These are phyloP conservation scores for Skeletonema marinoi DNA, from an alignment of 108 stramenopile genomes.

Conservation along the genomic window DNA sequence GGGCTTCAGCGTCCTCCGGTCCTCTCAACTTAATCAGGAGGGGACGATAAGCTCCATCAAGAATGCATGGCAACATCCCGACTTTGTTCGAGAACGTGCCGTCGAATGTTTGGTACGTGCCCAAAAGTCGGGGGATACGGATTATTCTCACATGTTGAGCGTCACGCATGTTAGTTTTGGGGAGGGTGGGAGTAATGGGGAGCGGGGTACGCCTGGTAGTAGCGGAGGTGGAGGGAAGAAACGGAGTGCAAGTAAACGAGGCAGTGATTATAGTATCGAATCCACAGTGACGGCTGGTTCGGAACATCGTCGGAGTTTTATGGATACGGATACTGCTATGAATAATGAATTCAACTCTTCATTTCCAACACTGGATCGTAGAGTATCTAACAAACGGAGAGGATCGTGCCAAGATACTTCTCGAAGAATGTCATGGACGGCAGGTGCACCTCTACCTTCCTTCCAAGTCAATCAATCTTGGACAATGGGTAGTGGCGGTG, in stretches of 20 bases:
- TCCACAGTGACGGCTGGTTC: background rate
- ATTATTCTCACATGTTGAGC: background rate
- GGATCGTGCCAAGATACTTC: background rate
- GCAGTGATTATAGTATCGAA: background rate
- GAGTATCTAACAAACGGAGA: background rate
- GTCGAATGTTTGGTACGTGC: background rate
- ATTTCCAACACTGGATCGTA: background rate
- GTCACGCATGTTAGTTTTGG: background rate
- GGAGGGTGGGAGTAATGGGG: background rate
- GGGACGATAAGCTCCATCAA: background rate
- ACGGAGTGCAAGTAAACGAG: background rate
- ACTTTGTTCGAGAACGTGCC: slow-evolving; percentile 9
- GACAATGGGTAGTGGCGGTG: background rate
- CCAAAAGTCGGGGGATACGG: background rate
- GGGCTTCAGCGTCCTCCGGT: slow-evolving; percentile 6
- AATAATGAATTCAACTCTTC: background rate
- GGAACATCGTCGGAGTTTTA: background rate
- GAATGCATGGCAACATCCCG: slow-evolving; percentile 11
- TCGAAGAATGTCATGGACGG: background rate
- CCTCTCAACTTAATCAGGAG: background rate
- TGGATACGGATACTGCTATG: background rate
- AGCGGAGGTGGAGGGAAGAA: background rate
- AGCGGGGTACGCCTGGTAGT: background rate
- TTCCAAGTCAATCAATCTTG: background rate
- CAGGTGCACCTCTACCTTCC: background rate